Evolutionary conservation across 1,139 yeast species (phyloP), one percentile per base, ranked within the genome.

Genomic region (Nakaseomyces bracarensis): DNA sequence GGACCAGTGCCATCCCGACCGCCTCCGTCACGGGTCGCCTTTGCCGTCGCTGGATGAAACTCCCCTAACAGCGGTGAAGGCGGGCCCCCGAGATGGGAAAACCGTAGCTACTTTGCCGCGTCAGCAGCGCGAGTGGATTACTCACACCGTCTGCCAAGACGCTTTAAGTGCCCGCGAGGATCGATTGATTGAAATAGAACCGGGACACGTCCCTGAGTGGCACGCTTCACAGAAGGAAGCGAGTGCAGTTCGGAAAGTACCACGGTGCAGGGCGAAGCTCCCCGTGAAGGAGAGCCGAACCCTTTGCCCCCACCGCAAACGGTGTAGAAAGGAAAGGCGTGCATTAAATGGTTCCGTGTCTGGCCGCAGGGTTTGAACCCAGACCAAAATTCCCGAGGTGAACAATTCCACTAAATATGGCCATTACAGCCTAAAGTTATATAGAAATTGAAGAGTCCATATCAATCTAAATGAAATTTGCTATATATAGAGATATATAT

Each of bases 21-120:
- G 68, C 69, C 69, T 64, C 64, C 65, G 38, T 57, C 54, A 58
- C 66, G 67, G 68, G 67, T 58, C 60, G 54, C 53, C 52, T 50
- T 55, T 54, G 67, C 65, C 60, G 61, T 58, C 51, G 69, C 68
- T 65, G 69, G 68, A 65, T 65, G 61, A 57, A 47, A 48, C 69
- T 64, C 68, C 69, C 69, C 69, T 65, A 55, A 46, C 63, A 60
- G 65, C 65, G 60, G 59, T 61, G 36, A 45, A 48, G 50, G 52
- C 65, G 55, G 43, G 48, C 46, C 49, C 49, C 22, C 41, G 44
- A 4, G 19, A 14, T 4, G 23, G 46, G 39, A 46, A 47, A 49
- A 51, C 53, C 54, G 50, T 48, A 25, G 45, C 54, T 55, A 53
- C 63, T 39, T 55, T 53, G 54, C 54, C 49, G 46, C 50, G 39